Base-by-base conservation (phyloP, 257 asterid species). In the Voacanga thouarsii region DNA sequence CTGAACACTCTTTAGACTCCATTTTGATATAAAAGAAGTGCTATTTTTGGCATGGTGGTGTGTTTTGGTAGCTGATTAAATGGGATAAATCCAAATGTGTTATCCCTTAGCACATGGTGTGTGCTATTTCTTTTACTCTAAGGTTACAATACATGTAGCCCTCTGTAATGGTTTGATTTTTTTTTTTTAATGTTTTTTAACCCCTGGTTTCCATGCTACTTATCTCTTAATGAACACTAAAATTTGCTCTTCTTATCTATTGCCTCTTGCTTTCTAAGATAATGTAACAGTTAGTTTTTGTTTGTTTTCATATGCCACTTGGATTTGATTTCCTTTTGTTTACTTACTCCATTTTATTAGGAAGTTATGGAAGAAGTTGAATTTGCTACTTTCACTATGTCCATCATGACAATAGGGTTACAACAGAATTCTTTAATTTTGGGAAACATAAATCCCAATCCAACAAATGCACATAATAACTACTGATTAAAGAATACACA, bases 311-410 rank as follows among this genome's bases (percentile, higher is more conserved):
- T 19, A 2, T 7, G 23, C 72, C 16, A 15, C 6, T 18, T 67
- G 26, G 84, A 59, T 70, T 75, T 78, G 64, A 65, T 72, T 59
- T 83, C 49, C 41, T 45, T 66, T 3, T 60, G 24, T 16, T 55
- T 12, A 57, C 41, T 80, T 81, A 24, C 71, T 30, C 37, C 70
- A 41, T 8, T 28, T 76, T 74, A 63, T 37, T 79, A 95, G 99
- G 89, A 89, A 86, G 83, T 86, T 67, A 79, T 92, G 23, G 86
- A 92, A 79, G 94, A 89, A 50, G 39, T 11, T 23, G 44, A 67
- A n/a, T 39, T 37, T 5, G 2, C 43, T 51, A 14, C 67, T 8
- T 63, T 7, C 64, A 5, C 41, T 44, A 37, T 65, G 6, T 21
- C 18, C 23, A 0, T 41, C 15, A 30, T 39, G 3, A 12, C 3